A percentile compares a stretch with the other conserved stretches of the same genome.
Evolutionary conservation across 169 alveolate species (phyloP).

Genomic region (Ophryocystis elektroscirrha): DNA sequence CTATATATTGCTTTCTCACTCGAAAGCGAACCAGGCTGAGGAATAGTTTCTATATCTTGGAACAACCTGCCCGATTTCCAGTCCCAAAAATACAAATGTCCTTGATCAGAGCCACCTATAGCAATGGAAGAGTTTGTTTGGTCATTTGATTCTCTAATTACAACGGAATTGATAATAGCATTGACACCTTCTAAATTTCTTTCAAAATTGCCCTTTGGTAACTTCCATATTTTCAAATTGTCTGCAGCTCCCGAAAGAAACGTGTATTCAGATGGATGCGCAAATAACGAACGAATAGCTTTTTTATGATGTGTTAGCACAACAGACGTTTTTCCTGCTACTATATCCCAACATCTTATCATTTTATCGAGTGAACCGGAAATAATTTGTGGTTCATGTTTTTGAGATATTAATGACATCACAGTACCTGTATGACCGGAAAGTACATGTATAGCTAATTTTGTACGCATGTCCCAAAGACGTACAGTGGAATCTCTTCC

Average conservation of each 20-base stretch:
- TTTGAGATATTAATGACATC: conserved; percentile 49
- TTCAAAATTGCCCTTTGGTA: no score
- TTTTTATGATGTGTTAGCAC: conserved; percentile 90
- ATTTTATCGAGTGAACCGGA: no score
- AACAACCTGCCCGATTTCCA: conserved; percentile 81
- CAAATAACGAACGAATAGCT: conserved; percentile 71
- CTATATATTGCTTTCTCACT: conserved; percentile 82
- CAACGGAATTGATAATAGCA: conserved; percentile 10
- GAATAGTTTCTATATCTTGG: conserved; percentile 54
- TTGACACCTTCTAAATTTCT: background rate
- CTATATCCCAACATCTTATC: conserved; percentile 87
- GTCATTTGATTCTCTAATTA: background rate
- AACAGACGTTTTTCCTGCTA: conserved; percentile 72
- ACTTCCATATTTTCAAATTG: conserved; percentile 76
- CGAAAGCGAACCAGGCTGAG: conserved; percentile 84
- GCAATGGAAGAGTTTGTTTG: background rate
- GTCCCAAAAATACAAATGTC: conserved; percentile 75
- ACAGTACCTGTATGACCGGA: conserved; percentile 85
- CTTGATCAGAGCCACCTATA: background rate
- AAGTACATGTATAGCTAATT: conserved; percentile 62
- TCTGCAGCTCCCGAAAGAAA: conserved; percentile 90
- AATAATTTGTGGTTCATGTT: conserved; percentile 74
- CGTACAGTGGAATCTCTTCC: conserved; percentile 60
- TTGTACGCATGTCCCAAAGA: conserved; percentile 96
- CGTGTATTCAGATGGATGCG: conserved; percentile 82